Evolutionary conservation across 306 rosid species (phyloP), one percentile per base, ranked within the genome.

Genomic region (Spatholobus suberectus): DNA sequence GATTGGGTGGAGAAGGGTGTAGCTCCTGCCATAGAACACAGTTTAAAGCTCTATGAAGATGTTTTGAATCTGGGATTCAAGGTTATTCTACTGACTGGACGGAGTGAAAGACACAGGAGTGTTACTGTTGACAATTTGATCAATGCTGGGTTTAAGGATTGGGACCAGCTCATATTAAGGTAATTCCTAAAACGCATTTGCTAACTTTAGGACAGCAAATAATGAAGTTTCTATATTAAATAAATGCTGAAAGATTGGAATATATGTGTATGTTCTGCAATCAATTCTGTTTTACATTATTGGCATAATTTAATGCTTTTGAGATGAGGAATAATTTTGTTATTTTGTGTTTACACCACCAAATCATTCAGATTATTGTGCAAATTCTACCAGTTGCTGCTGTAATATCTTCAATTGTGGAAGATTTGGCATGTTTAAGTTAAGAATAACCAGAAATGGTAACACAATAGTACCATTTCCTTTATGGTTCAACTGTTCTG

Each of bases 91-190:
- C 84, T 96, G 81, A 96, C 98, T n/a, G 99, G 99, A 26, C 85
- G 98, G 70, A 80, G 82, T 5, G 99, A 96, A 80, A 77, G 76
- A 27, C 97, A 89, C 32, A 83, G 97, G 83, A 61, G 58, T 81
- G 73, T 69, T 74, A 96, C 98, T 5, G 75, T 85, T 29, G 90
- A 91, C 77, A 96, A 96, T 89, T 86, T 96, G 86, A 89, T 72
- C 81, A 82, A 85, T 66, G 94, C 90, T 12, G 99, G 99, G 10
- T 88, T 91, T 77, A 81, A 65, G 59, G 91, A 86, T 52, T 96
- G 99, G 97, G 86, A 96, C 76, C 83, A 89, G 77, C 97, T 96
- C 80, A 78, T 93, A 70, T 79, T 95, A 81, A 91, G 98, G 99
- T 96, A 68, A 84, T 79, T 85, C 52, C 84, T 17, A 17, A 5